Percentiles rank a stretch among this genome's conserved stretches.
Evolutionary conservation across 2,329 filamentous ascomycete species (phyloP).

Genomic region (Macrophomina phaseolina): DNA sequence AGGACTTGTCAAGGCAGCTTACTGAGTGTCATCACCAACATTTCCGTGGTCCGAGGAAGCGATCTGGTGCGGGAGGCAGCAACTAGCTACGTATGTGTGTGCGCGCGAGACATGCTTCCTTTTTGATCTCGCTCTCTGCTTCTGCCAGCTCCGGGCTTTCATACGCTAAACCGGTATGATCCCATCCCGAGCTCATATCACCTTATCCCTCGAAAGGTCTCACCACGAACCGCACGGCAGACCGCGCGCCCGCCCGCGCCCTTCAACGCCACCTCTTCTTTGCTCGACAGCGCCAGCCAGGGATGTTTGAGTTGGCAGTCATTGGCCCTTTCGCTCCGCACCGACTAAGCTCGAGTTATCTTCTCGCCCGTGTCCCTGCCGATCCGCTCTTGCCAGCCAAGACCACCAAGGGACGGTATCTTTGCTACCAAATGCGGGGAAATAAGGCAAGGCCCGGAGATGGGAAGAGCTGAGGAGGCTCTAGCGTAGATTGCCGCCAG

Average conservation of each 20-base stretch:
- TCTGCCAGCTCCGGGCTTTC: neutral
- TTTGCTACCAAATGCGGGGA: neutral
- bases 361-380: neutral
- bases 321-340: neutral
- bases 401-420: neutral
- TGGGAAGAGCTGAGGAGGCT: neutral
- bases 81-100: neutral
- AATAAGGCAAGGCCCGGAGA: neutral
- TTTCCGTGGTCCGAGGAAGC: neutral
- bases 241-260: neutral
- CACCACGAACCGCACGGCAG: slow-evolving; percentile 21
- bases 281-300: neutral
- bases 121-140: neutral
- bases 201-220: slow-evolving; percentile 10
- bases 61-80: neutral
- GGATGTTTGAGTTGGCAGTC: neutral
- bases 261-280: neutral
- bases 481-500: neutral
- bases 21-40: neutral
- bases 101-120: neutral
- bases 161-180: neutral
- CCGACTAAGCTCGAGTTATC: neutral
- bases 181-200: neutral
- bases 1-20: neutral
- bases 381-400: neutral